Evolutionary conservation across 345 rosid species (phyloP), one percentile per base, ranked within the genome.

Genomic region (Raphanus sativus): DNA sequence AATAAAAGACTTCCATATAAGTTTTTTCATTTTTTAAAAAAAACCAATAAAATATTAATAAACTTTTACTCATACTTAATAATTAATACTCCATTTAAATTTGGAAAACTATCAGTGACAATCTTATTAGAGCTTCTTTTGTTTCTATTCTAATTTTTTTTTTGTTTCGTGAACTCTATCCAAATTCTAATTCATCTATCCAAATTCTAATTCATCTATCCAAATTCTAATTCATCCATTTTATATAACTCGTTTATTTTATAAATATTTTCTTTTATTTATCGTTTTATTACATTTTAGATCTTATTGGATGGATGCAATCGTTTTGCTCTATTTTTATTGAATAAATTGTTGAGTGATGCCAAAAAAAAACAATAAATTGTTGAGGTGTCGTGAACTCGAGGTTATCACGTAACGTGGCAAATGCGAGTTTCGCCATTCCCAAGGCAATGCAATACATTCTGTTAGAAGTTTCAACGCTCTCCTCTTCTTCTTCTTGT

Each of bases 391-490:
- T 40, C 48, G 48, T 40, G 48, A 40, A 10, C 4, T 13, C 15
- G 13, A 68, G 54, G 62, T 75, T 16, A 60, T 48, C 69, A 68
- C 62, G 69, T 42, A 48, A 69, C 74, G 79, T 68, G 74, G 74
- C 79, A 33, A 28, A 69, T 69, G 63, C 55, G 17, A 61, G 74
- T 69, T 55, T 74, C 71, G 55, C 38, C 17, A 26, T 72, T 62
- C 60, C 75, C 68, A 16, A 71, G 40, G 59, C 67, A 55, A 32
- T 2, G 48, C 62, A 17, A 58, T 70, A 65, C 65, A 74, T 74
- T 73, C 54, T 64, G 70, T 52, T 52, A 13, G 52, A 40, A 26
- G 16, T 33, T 52, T 33, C 62, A 26, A 26, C 17, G 50, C 33
- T 73, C 61, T 62, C 36, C 61, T 62, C 36, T 25, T 2, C 69